Conservation (phyloP, 352 stramenopile species). For the Globisporangium alternatum region DNA sequence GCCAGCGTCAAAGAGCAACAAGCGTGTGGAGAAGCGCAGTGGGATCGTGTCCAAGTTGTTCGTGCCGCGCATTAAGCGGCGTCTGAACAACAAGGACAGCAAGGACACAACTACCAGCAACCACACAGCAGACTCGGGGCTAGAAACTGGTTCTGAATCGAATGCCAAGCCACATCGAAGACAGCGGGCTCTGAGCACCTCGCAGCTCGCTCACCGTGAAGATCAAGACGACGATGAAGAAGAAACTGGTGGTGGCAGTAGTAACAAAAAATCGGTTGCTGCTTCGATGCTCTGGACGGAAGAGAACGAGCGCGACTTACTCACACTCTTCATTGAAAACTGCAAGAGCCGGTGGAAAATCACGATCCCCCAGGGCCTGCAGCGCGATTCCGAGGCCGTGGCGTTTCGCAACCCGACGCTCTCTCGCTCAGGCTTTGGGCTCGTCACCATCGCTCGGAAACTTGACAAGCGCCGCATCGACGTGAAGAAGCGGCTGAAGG, state of each 20-base stretch:
- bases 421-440: conserved; percentile 53
- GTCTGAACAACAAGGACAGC: conserved; percentile 17
- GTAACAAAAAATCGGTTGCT: background rate
- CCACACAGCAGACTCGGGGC: too few species aligned
- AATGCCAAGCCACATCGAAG: conserved; percentile 13
- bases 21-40: conserved; percentile 24
- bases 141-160: conserved; percentile 16
- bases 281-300: conserved; percentile 49
- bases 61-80: conserved; percentile 29
- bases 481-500: conserved; percentile 75
- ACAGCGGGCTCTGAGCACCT: background rate
- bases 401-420: conserved; percentile 65
- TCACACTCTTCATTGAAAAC: conserved; percentile 70
- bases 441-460: conserved; percentile 61
- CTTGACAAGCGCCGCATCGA: conserved; percentile 70
- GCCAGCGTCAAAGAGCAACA: background rate
- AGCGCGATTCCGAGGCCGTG: conserved; percentile 48
- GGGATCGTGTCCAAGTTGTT: conserved; percentile 68
- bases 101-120: conserved; percentile 3
- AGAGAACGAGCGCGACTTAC: conserved; percentile 47
- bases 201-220: background rate
- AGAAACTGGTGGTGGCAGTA: background rate
- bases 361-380: conserved; percentile 52
- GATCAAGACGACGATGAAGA: background rate
- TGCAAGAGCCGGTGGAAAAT: conserved; percentile 64